Evolutionary conservation across 257 asterid species (phyloP), one percentile per base, ranked within the genome.

Genomic region (Lantana camara): DNA sequence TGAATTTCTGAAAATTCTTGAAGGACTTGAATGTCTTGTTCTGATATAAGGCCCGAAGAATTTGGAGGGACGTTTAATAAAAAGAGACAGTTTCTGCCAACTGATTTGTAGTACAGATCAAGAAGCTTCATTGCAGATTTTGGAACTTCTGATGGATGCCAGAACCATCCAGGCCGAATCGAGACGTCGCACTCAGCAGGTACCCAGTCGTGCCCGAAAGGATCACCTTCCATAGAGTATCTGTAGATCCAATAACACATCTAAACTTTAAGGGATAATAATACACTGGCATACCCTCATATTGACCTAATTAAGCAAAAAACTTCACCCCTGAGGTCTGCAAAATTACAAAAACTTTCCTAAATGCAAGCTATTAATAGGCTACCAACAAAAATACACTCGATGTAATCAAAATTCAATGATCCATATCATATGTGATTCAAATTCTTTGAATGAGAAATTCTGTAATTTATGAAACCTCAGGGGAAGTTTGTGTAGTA

Each of bases 171-270:
- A 0, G 91, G 79, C 53, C 97, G 80, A 71, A 94, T 90, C 2
- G 99, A 94, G 49, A 94, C 96, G 32, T 94, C 96, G 51, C 99
- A 94, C 51, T 85, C 96, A 44, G 99, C 84, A 41, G 97, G 96
- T 42, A 90, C 84, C 99, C 99, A 94, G 57, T 90, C 97, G 7
- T 73, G 93, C 49, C 99, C 97, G 5, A 41, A 76, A 4, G 93
- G 90, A 62, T 94, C 99, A 48, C 99, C 99, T 21, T 77, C 72
- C n/a, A 69, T 71, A 9, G 80, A 63, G 57, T 94, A 90, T 63
- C 99, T 90, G 78, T 75, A 29, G 5, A 27, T 27, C 5, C 32
- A 27, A 27, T 27, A 27, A 27, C 5, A 27, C 32, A 27, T 27
- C 32, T 5, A 27, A 27, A 27, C 5, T 27, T 27, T 2, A 27